Evolutionary conservation across 2,329 filamentous ascomycete genomes (phyloP).

Genomic region (Arthrobotrys sphaeroides): DNA sequence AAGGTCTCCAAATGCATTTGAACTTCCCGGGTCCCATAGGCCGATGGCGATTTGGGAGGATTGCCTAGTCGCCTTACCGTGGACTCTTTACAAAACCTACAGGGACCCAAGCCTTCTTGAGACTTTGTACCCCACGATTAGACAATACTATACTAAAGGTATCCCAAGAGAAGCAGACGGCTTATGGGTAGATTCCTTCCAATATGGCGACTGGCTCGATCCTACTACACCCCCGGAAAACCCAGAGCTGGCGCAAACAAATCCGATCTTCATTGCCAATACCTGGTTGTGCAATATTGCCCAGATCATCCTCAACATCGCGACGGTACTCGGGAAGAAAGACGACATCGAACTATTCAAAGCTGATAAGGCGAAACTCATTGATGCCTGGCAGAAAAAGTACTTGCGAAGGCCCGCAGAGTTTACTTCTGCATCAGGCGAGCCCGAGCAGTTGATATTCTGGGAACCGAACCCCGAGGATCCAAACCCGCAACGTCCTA

Average conservation of each 20-base stretch:
- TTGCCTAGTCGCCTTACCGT: conserved; percentile 62
- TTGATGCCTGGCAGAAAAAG: conserved; percentile 20
- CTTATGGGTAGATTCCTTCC: conserved; percentile 62
- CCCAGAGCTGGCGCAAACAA: conserved; percentile 62
- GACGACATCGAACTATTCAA: conserved; percentile 54
- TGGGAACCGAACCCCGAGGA: conserved; percentile 7
- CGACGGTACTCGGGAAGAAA: conserved; percentile 58
- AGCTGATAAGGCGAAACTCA: neutral
- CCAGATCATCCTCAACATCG: conserved; percentile 60
- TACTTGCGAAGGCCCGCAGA: conserved; percentile 20
- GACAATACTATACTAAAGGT: conserved; percentile 62
- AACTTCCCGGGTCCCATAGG: conserved; percentile 45
- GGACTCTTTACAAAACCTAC: conserved; percentile 62
- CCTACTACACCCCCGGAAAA: conserved; percentile 63
- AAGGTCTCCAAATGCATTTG: conserved; percentile 45
- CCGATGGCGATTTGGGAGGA: conserved; percentile 63
- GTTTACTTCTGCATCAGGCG: neutral
- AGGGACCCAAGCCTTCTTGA: conserved; percentile 61
- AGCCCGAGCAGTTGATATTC: conserved; percentile 17
- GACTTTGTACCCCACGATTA: conserved; percentile 63
- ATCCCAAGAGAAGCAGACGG: conserved; percentile 60
- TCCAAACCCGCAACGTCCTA: conserved; percentile 59
- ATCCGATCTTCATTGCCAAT: conserved; percentile 63
- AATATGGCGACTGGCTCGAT: conserved; percentile 66
- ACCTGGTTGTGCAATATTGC: conserved; percentile 65